Conservation (phyloP, 2,329 filamentous ascomycete species). For the Aspergillus transmontanensis region DNA sequence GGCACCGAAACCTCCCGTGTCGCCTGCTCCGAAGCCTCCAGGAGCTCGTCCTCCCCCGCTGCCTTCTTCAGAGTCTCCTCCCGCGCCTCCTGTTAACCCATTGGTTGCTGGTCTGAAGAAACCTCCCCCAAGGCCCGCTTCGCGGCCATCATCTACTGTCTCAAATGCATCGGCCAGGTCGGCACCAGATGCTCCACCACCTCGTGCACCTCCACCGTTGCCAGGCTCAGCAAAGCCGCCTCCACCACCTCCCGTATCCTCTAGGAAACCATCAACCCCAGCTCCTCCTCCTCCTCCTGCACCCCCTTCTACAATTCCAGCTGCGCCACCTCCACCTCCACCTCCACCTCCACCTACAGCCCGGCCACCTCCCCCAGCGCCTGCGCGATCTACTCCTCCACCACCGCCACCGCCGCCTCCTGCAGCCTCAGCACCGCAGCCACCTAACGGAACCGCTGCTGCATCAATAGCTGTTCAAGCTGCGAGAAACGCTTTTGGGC, state of each 20-base stretch:
- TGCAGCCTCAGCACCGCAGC: slow-evolving; percentile 30
- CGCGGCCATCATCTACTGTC: slow-evolving; percentile 62
- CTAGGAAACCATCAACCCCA: slow-evolving; percentile 59
- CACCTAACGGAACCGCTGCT: slow-evolving; percentile 43
- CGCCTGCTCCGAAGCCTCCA: slow-evolving; percentile 52
- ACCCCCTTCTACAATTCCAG: slow-evolving; percentile 46
- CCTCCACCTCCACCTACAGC: slow-evolving; percentile 46
- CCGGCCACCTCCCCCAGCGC: slow-evolving; percentile 44
- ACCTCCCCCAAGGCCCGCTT: slow-evolving; percentile 51
- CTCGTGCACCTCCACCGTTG: slow-evolving; percentile 71
- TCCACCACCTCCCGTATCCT: slow-evolving; percentile 59
- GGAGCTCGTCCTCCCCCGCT: slow-evolving; percentile 53
- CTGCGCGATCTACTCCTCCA: slow-evolving; percentile 52
- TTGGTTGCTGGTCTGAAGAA: slow-evolving; percentile 62
- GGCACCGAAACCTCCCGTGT: slow-evolving; percentile 20
- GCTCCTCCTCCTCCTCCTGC: slow-evolving; percentile 50
- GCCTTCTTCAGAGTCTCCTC: slow-evolving; percentile 51
- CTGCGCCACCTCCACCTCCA: slow-evolving; percentile 46
- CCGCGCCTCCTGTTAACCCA: slow-evolving; percentile 56
- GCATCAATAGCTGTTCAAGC: slow-evolving; percentile 61
- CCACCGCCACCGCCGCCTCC: slow-evolving; percentile 49
- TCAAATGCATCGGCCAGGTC: slow-evolving; percentile 60
- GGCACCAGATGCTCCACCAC: slow-evolving; percentile 44
- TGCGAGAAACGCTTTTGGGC: slow-evolving; percentile 59
- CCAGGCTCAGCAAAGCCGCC: slow-evolving; percentile 50